phyloP scores from a whole-genome alignment of 768 basidiomycete species.

The Cubamyces lactineus region DNA sequence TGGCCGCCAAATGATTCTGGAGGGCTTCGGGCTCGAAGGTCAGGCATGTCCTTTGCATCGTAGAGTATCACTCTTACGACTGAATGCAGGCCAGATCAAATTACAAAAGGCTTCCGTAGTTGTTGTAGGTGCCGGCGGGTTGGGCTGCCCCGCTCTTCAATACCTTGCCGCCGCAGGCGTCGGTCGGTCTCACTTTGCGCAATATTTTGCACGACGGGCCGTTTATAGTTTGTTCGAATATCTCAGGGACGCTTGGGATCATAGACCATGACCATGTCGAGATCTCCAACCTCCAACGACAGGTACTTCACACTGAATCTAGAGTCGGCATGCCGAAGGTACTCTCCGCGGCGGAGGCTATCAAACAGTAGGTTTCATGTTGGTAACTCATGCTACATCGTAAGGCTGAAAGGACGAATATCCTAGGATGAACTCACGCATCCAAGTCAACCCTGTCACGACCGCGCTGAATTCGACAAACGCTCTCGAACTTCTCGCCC shows the following conservation, averaged over 20 bases:
- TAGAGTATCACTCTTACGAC: neutral
- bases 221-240: no score
- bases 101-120: constrained; percentile 75
- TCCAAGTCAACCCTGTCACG: constrained; percentile 59
- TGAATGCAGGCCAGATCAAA: constrained; percentile 74
- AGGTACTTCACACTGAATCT: constrained; percentile 80
- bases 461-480: constrained; percentile 62
- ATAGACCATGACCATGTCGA: constrained; percentile 90
- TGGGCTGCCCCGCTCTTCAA: constrained; percentile 94
- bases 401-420: no score
- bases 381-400: neutral
- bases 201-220: neutral
- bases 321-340: constrained; percentile 81
- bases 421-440: constrained; percentile 71
- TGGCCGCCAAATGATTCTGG: constrained; percentile 95
- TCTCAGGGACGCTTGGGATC: constrained; percentile 77
- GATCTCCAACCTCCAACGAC: constrained; percentile 87
- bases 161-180: constrained; percentile 93
- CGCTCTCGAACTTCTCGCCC: constrained; percentile 58
- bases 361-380: constrained; percentile 55
- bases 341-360: constrained; percentile 72
- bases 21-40: constrained; percentile 88
- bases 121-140: constrained; percentile 93
- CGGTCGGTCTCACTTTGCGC: constrained; percentile 52
- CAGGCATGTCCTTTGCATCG: constrained; percentile 10